Percentiles rank a stretch among this genome's conserved stretches.
These are phyloP conservation scores for Colletotrichum sojae DNA, from an alignment of 2,329 filamentous ascomycete genomes.

Conservation along the genomic window DNA sequence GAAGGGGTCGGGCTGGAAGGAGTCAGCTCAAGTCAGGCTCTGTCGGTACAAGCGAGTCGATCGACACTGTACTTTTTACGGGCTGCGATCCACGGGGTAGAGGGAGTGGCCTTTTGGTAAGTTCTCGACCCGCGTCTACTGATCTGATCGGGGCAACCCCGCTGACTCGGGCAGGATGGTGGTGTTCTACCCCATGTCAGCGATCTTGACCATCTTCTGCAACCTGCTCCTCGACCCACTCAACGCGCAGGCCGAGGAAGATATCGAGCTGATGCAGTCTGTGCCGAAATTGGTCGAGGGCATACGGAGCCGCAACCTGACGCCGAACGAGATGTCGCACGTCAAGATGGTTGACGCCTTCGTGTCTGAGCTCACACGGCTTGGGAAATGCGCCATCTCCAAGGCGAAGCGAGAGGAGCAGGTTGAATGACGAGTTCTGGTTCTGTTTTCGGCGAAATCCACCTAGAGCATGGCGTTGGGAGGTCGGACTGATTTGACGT, in stretches of 20 bases:
- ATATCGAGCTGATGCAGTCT: slow-evolving; percentile 61
- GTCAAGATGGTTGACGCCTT: slow-evolving; percentile 59
- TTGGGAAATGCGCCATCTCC: slow-evolving; percentile 58
- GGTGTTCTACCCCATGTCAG: slow-evolving; percentile 70
- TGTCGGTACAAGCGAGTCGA: slow-evolving; percentile 69
- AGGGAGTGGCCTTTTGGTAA: slow-evolving; percentile 65
- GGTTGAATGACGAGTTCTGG: not conserved
- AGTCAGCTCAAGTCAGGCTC: slow-evolving; percentile 65
- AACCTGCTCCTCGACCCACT: slow-evolving; percentile 66
- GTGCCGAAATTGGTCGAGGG: slow-evolving; percentile 60
- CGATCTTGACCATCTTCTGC: slow-evolving; percentile 68
- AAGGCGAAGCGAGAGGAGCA: slow-evolving; percentile 22
- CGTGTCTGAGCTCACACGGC: slow-evolving; percentile 58
- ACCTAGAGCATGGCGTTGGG: not conserved
- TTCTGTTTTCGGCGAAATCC: not conserved
- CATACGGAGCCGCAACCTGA: slow-evolving; percentile 49
- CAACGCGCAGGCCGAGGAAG: slow-evolving; percentile 56
- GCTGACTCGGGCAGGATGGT: slow-evolving; percentile 58
- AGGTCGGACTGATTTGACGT: not conserved
- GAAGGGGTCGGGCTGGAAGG: slow-evolving; percentile 48
- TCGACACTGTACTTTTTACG: slow-evolving; percentile 66
- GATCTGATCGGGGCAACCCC: not conserved
- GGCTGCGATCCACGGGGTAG: slow-evolving; percentile 57
- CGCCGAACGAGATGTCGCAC: slow-evolving; percentile 55
- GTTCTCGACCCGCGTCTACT: slow-evolving; percentile 27